Base-by-base conservation (phyloP, 345 rosid genomes). In the Citrus sp. region DNA sequence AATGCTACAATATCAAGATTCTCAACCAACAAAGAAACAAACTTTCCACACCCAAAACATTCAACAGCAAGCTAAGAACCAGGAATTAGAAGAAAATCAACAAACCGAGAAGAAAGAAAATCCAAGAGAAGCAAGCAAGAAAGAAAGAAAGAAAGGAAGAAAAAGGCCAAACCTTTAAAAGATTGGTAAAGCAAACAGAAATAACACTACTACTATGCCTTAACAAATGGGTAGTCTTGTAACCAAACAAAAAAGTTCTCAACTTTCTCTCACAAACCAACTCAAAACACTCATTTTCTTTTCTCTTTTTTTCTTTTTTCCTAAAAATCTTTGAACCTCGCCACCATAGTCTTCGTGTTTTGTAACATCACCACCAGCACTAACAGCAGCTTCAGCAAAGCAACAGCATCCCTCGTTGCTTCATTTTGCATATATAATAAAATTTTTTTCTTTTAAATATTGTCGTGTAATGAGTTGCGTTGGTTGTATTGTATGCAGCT, bases 151-250 rank as follows among this genome's bases (percentile, higher is more conserved):
- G 27, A 1, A 27, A 28, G 28, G 32, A 19, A 70, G 32, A 67
- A 56, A 69, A 6, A 9, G 38, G 34, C 67, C 71, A 40, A 22
- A 79, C 86, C 82, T 78, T 75, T 77, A 28, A 24, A 24, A 46
- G 64, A 76, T 24, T 74, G 61, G 49, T 27, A 22, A 77, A 73
- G 74, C 69, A 72, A 65, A 38, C 72, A 66, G 49, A 74, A 55
- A 22, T 67, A 66, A 72, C 68, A 25, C 51, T 2, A 18, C 58
- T 19, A 1, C 51, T 3, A 46, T 46, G 51, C 1, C 51, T 46
- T 46, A 77, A 58, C 76, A 78, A 77, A 19, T 70, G 78, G 76
- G 64, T 10, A 67, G 30, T 77, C 32, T 64, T 72, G 59, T 60
- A 54, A 60, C 76, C 77, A 40, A 21, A 27, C 58, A 74, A 40